Evolutionary conservation across 495 filamentous ascomycete genomes (phyloP).

Genomic region (Articulospora tetracladia): DNA sequence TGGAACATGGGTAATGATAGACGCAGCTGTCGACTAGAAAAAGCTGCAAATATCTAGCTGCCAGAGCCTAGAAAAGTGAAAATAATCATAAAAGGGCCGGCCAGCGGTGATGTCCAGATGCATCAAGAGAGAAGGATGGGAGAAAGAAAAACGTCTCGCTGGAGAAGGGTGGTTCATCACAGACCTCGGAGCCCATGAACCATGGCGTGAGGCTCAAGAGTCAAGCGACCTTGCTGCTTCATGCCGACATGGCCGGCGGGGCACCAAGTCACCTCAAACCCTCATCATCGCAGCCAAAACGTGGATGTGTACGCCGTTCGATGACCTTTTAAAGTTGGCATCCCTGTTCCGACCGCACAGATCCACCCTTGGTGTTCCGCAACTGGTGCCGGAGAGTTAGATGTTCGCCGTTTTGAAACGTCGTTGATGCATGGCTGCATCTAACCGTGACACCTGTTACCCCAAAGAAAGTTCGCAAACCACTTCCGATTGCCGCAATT

Average conservation of each 20-base stretch:
- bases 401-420: not conserved
- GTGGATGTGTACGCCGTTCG: not conserved
- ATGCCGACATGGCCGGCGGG: not conserved
- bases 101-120: constrained; percentile 1
- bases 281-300: not conserved
- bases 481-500: not conserved
- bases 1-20: not conserved
- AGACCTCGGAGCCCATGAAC: not conserved
- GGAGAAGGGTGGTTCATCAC: not conserved
- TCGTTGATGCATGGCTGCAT: not conserved
- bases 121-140: not conserved
- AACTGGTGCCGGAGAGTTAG: not conserved
- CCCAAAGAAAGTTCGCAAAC: not conserved
- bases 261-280: not conserved
- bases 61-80: not conserved
- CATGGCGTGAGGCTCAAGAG: not conserved
- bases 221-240: not conserved
- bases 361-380: not conserved
- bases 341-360: not conserved
- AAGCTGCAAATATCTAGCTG: not conserved
- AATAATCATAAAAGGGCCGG: not conserved
- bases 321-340: not conserved
- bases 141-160: not conserved
- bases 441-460: not conserved
- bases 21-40: not conserved